Evolutionary conservation across 1,284 basidiomycete genomes (phyloP), one percentile per base, ranked within the genome.

Genomic region (Sporisorium sorghi): DNA sequence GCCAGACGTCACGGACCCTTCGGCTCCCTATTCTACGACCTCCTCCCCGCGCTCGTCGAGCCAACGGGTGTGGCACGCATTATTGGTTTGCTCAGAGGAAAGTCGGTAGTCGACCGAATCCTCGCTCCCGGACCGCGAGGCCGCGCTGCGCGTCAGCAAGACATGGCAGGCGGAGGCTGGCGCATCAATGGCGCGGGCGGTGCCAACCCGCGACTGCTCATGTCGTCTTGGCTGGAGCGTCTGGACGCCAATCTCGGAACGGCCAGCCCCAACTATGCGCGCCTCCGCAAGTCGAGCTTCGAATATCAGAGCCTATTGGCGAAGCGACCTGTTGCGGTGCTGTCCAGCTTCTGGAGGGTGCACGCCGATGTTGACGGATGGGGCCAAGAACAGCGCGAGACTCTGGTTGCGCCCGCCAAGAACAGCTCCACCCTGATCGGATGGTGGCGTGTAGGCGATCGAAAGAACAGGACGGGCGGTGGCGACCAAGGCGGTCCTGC

Each of bases 271-370:
- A 77, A 77, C 55, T 77, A 42, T 61, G 53, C 46, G 4, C 47
- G 32, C 6, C 62, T 77, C 7, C 19, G 35, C 55, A 54, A 62
- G 7, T 42, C 51, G 2, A 52, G 19, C 37, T 40, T 48, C 23
- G 49, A 65, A 2, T 70, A 74, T 32, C 50, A 55, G 8, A 19
- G 47, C 1, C 47, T 73, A n/a, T 32, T 75, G 23, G 40, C 67
- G 24, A 58, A 58, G 17, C 69, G 70, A 7, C 77, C 77, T 2
- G 57, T 66, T 10, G 78, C 78, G 14, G 72, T 79, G 17, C 68
- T 79, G 7, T 73, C 71, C 28, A 65, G 59, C 60, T 79, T 79
- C 35, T 79, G 78, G 78, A 69, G 72, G 58, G 54, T 79, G 1
- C 75, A 76, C 32, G 53, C 60, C 11, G 78, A 79, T 30, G 49